Evolutionary conservation across 1,284 basidiomycete species (phyloP), one percentile per base, ranked within the genome.

Genomic region (Serendipita sp.): DNA sequence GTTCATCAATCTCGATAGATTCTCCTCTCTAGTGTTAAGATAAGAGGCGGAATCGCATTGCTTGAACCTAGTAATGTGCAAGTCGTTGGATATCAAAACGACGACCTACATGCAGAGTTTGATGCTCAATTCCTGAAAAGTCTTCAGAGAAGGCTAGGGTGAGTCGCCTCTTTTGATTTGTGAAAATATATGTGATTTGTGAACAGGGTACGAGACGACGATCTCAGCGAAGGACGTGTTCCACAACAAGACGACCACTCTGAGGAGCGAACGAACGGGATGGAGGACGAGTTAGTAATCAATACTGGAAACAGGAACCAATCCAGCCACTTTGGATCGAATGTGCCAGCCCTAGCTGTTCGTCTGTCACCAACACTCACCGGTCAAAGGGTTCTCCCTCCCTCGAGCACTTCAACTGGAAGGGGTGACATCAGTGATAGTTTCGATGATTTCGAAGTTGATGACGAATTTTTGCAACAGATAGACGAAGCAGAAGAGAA

Each of bases 1-100:
- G 13, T 35, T 38, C 53, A 35, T 66, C 44, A 38, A 29, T 22
- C 12, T 50, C 13, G 17, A 44, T 65, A 91, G 88, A 75, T 91
- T 69, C 69, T 83, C 49, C 72, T 91, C 44, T 83, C 80, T 69
- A 76, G 85, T 64, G 82, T 82, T 2, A 73, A 76, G 12, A 76
- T 90, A 53, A 79, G 82, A 38, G 75, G 77, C 60, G 86, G 86
- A 5, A 80, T 85, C 49, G 82, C 81, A 0, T 84, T 84, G 65
- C 79, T 91, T 2, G 83, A 88, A 68, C 86, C 87, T 1, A 71
- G 71, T 13, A 81, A 77, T n/a, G 75, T 86, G 13, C 71, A 71
- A 1, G 67, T 87, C 61, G 77, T 82, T 66, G 86, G 84, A 1
- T 77, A 82, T 65, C 72, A 74, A 64, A 79, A 78, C 4, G 79